Conservation (phyloP, 768 basidiomycete genomes). For the Mycena albidolilacea region DNA sequence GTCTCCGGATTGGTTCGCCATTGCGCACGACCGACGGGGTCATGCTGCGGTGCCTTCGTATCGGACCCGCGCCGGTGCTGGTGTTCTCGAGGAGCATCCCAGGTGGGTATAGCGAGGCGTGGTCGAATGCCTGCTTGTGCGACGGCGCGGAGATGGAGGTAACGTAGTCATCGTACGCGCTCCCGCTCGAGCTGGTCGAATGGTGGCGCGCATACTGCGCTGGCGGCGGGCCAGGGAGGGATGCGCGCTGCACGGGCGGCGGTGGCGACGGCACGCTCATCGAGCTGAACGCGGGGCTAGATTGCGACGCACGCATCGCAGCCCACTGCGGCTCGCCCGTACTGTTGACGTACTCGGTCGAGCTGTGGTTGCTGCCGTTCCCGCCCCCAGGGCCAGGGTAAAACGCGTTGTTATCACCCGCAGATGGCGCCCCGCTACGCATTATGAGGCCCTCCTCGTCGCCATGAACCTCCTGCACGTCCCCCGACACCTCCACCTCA, state of each 20-base stretch:
- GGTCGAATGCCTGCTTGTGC: slow-evolving; percentile 78
- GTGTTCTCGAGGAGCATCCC: slow-evolving; percentile 52
- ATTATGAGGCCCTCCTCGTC: slow-evolving; percentile 72
- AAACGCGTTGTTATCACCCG: slow-evolving; percentile 27
- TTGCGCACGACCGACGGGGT: slow-evolving; percentile 75
- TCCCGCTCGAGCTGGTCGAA: slow-evolving; percentile 47
- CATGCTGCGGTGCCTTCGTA: slow-evolving; percentile 82
- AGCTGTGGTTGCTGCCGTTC: slow-evolving; percentile 40
- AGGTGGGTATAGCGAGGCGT: slow-evolving; percentile 64
- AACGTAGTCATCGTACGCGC: slow-evolving; percentile 56
- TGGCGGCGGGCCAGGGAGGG: background rate
- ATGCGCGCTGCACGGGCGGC: slow-evolving; percentile 5
- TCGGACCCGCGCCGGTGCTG: slow-evolving; percentile 40
- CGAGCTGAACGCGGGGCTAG: slow-evolving; percentile 3
- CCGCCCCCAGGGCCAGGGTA: slow-evolving; percentile 36
- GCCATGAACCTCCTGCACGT: slow-evolving; percentile 68
- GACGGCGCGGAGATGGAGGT: slow-evolving; percentile 77
- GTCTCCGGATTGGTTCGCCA: slow-evolving; percentile 65
- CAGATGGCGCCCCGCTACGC: slow-evolving; percentile 38
- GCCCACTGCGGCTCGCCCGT: slow-evolving; percentile 3
- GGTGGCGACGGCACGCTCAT: slow-evolving; percentile 17
- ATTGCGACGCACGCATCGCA: background rate
- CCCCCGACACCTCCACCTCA: slow-evolving; percentile 72
- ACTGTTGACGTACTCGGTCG: slow-evolving; percentile 11
- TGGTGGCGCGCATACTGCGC: slow-evolving; percentile 39